Evolutionary conservation across 495 filamentous ascomycete genomes (phyloP), one percentile per base, ranked within the genome.

Genomic region (Xylaria castorea): DNA sequence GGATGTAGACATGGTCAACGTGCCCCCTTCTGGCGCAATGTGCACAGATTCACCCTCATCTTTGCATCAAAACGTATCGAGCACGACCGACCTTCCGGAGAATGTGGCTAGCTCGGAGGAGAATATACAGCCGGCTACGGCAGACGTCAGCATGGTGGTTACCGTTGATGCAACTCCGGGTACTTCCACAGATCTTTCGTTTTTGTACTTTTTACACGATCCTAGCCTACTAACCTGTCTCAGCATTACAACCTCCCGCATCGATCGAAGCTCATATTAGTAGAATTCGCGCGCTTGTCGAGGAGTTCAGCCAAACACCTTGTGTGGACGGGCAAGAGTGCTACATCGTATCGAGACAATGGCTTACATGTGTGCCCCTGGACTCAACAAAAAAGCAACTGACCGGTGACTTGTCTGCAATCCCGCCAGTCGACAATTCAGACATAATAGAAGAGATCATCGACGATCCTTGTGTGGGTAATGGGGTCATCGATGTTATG

Each of bases 401-500:
- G 0, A 20, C 50, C 16, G 64, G 69, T 11, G 74, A 78, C n/a
- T 62, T 75, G 61, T n/a, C 62, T 25, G 53, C 70, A 18, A 75
- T 79, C 66, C 74, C 73, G 3, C 93, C 93, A 0, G 90, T 98
- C 38, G 94, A 98, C 82, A 98, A 97, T 78, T 89, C 92, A 6
- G 92, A 93, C 74, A 88, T 91, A 70, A 86, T 88, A 60, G 75
- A 82, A 42, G 79, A 85, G 68, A 81, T 86, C 22, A 83, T 88
- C 71, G 80, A 79, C 32, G 84, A 87, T 70, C 76, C 78, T 63
- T 78, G 76, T 36, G 73, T 76, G 38, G 75, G 76, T n/a, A 75
- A 70, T 14, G 80, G 78, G 16, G 64, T 76, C 32, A 38, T 70
- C 5, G 82, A 86, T 63, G 70, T 71, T 7, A 63, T 75, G 22